Conservation (phyloP, 2,329 filamentous ascomycete species). For the Hortaea sp. region DNA sequence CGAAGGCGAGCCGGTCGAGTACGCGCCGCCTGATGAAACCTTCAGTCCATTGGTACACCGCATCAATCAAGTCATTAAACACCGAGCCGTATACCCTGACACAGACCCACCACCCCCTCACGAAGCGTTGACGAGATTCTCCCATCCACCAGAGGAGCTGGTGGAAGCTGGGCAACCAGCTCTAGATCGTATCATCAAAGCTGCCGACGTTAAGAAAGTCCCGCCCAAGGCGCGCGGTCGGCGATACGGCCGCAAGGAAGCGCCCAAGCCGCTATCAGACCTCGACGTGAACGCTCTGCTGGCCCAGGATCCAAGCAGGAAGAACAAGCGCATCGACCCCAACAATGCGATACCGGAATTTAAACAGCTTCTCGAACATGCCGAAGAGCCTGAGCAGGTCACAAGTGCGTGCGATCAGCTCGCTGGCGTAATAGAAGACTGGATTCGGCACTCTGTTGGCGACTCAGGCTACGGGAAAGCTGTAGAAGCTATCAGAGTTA, state of each 20-base stretch:
- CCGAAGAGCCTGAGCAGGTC: constrained; percentile 36
- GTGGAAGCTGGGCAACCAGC: constrained; percentile 46
- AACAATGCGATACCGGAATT: constrained; percentile 84
- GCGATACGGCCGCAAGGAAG: constrained; percentile 46
- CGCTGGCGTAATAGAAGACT: constrained; percentile 55
- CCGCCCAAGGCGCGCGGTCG: constrained; percentile 42
- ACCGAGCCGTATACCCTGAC: constrained; percentile 66
- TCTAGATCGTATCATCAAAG: constrained; percentile 55
- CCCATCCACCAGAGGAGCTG: constrained; percentile 59
- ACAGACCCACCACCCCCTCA: constrained; percentile 52
- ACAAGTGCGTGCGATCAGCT: constrained; percentile 62
- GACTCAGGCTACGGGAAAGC: constrained; percentile 65
- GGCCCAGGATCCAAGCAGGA: constrained; percentile 38
- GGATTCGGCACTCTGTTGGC: constrained; percentile 64
- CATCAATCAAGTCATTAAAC: constrained; percentile 74
- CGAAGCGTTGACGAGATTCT: constrained; percentile 60
- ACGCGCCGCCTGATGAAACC: constrained; percentile 67
- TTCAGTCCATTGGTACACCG: constrained; percentile 83
- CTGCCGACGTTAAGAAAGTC: constrained; percentile 69
- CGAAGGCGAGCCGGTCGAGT: constrained; percentile 57
- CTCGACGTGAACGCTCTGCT: constrained; percentile 78
- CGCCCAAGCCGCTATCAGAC: constrained; percentile 75
- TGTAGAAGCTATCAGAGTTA: constrained; percentile 63
- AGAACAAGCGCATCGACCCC: constrained; percentile 46
- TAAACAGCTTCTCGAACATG: constrained; percentile 61